phyloP scores from a whole-genome alignment of 208 protist genomes.

The Leishmania major region DNA sequence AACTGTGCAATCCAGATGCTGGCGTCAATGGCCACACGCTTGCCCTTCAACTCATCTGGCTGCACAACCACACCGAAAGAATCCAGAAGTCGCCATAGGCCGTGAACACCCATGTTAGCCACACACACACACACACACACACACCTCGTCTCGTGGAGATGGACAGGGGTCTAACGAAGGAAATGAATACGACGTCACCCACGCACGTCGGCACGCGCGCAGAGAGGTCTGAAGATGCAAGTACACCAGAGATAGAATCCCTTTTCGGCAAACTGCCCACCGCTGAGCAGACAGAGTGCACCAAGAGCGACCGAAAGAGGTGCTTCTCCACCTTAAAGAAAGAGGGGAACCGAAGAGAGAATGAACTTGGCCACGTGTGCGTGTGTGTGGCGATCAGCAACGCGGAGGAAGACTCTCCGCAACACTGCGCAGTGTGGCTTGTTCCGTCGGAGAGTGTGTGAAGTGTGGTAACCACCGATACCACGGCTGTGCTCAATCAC shows the following conservation, averaged over 20 bases:
- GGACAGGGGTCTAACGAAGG: background rate
- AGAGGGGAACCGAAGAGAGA: background rate
- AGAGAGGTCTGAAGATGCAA: background rate
- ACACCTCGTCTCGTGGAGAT: background rate
- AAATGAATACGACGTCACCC: background rate
- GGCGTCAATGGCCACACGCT: constrained; percentile 84
- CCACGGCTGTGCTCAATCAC: too few species aligned
- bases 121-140: background rate
- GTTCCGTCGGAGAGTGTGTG: background rate
- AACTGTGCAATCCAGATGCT: constrained; percentile 92
- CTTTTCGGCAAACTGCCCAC: background rate
- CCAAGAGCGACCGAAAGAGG: background rate
- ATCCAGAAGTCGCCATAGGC: constrained; percentile 86
- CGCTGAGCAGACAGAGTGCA: background rate
- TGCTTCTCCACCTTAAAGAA: background rate
- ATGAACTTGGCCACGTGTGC: background rate
- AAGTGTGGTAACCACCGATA: background rate
- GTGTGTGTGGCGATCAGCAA: background rate
- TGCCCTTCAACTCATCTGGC: constrained; percentile 65
- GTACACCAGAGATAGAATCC: background rate
- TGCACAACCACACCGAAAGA: constrained; percentile 73
- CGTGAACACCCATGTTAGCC: constrained; percentile 78
- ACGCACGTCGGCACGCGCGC: background rate
- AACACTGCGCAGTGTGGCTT: background rate
- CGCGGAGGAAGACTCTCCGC: background rate